Evolutionary conservation across 257 asterid species (phyloP), one percentile per base, ranked within the genome.

Genomic region (Capsicum rhomboideum): DNA sequence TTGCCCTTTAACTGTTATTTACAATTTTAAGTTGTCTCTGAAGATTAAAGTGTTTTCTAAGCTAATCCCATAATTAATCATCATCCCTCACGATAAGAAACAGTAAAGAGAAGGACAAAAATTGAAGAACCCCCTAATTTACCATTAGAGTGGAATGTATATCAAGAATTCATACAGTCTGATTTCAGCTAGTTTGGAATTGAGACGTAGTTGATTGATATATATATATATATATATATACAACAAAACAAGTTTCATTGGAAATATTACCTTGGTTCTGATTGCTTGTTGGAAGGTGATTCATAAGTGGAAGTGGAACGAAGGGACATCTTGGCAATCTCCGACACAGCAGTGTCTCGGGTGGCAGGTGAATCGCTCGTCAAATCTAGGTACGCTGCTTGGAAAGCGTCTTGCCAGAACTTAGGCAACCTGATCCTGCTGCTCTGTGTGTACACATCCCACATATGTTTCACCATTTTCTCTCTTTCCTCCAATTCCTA

Each of bases 401-500:
- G 95, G 54, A 95, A 97, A 26, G 99, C 98, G 8, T 92, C 94
- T 85, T 91, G 89, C 99, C 99, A 97, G 88, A 97, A 97, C 46
- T 90, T 89, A 31, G 95, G 98, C 81, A 97, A 84, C 86, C 89
- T 82, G 61, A 81, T 84, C 26, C 78, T 87, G 75, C 87, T 88
- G 83, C 91, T 92, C 86, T 95, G 99, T 78, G 89, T 91, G 91
- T 97, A 97, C 10, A 88, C 91, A 88, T 95, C 90, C 99, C 99
- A 95, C 97, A 93, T 93, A 83, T 91, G 97, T 91, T 87, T 90
- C 85, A 93, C 99, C 91, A 87, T 84, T 86, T 93, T 97, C 77
- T 91, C 98, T 90, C 93, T 93, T 85, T 93, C 98, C 88, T 97
- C 98, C 66, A 97, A 92, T 85, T 91, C 98, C 99, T 96, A 86